Conservation (phyloP, 441 rosid species). For the Sinapis alba region DNA sequence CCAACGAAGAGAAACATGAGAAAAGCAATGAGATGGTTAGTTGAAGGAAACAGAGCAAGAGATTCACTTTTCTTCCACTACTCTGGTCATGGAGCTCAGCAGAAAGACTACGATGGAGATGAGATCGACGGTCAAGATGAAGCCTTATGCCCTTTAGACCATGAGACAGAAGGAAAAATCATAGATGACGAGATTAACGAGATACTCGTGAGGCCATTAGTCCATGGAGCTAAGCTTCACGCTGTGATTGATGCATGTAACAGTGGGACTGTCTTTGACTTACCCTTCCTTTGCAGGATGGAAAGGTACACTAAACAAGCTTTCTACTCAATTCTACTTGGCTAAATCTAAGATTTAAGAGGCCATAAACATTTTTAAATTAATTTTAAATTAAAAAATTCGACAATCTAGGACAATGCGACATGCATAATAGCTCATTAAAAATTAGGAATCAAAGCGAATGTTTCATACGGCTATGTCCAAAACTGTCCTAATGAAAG, state of each 20-base stretch:
- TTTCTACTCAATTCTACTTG: neutral
- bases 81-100: conserved; percentile 84
- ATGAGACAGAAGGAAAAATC: conserved; percentile 67
- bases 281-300: neutral
- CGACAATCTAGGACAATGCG: too few relatives aligned
- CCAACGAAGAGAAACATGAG: conserved; percentile 78
- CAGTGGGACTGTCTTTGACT: neutral
- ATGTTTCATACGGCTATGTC: too few relatives aligned
- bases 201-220: conserved; percentile 73
- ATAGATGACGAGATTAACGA: conserved; percentile 72
- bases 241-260: conserved; percentile 33
- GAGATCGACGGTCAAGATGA: conserved; percentile 80
- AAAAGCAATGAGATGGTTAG: conserved; percentile 70
- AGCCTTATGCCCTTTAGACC: conserved; percentile 71
- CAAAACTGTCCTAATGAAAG: too few relatives aligned
- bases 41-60: conserved; percentile 61
- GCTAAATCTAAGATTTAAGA: neutral
- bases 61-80: conserved; percentile 80
- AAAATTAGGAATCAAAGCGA: too few relatives aligned
- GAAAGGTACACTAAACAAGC: neutral
- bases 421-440: too few relatives aligned
- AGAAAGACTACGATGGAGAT: conserved; percentile 51
- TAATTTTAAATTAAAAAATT: too few relatives aligned
- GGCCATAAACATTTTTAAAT: too few relatives aligned
- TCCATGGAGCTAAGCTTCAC: conserved; percentile 66